These are phyloP conservation scores for Pichia sporocuriosa DNA, from an alignment of 805 yeast genomes.

Conservation along the genomic window DNA sequence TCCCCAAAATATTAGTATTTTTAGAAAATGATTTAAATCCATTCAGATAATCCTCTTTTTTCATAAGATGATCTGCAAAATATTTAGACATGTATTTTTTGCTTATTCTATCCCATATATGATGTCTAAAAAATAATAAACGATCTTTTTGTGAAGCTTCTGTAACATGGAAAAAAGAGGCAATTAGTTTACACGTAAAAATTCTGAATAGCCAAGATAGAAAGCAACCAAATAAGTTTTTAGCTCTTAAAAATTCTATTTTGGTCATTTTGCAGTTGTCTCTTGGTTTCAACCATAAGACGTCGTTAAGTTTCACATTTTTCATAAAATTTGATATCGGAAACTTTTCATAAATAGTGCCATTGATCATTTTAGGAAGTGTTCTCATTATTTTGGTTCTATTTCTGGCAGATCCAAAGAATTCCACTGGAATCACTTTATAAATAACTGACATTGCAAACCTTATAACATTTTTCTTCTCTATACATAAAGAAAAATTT, in stretches of 20 bases:
- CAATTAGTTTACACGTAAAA: constrained; percentile 42
- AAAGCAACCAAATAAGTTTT: constrained; percentile 34
- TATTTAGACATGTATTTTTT: constrained; percentile 39
- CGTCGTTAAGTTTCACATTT: constrained; percentile 35
- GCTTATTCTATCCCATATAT: constrained; percentile 45
- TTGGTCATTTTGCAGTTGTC: constrained; percentile 27
- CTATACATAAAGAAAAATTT: constrained; percentile 31
- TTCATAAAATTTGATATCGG: constrained; percentile 33
- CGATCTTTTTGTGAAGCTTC: constrained; percentile 38
- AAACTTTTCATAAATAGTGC: constrained; percentile 32
- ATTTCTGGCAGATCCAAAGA: constrained; percentile 50
- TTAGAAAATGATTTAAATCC: constrained; percentile 14
- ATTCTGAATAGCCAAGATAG: constrained; percentile 50
- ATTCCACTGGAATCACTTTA: constrained; percentile 41
- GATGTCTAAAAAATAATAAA: constrained; percentile 49
- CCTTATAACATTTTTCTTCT: constrained; percentile 31
- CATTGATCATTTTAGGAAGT: constrained; percentile 33
- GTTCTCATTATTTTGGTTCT: constrained; percentile 33
- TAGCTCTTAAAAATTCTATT: constrained; percentile 37
- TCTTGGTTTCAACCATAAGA: constrained; percentile 48
- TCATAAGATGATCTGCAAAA: constrained; percentile 30
- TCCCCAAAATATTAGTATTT: constrained; percentile 33
- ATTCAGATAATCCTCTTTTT: constrained; percentile 13
- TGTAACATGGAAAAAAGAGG: constrained; percentile 60
- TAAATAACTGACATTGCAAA: constrained; percentile 39